Base-by-base conservation (phyloP, 352 stramenopile species). In the Globisporangium ultimum region DNA sequence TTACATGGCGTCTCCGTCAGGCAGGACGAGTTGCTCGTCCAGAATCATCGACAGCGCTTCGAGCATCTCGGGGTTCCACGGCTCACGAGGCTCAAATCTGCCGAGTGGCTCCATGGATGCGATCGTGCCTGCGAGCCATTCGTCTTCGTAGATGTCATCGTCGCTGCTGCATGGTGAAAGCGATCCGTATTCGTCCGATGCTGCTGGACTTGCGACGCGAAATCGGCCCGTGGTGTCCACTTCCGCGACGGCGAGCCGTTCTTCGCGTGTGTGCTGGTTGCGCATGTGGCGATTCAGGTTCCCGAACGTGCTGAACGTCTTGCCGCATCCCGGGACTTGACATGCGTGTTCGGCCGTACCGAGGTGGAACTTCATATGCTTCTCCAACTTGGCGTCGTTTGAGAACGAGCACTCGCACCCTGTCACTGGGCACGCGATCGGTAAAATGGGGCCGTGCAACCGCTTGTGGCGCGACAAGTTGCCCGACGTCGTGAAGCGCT, bases 391-490 rank as follows among this genome's bases (percentile, higher is more conserved):
- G 63, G 77, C 72, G 56, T 61, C 51, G 22, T 64, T 80, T 28
- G 70, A 55, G 43, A 80, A 80, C 22, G 64, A 67, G 60, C 74
- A 73, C 43, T n/a, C 45, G 64, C 71, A 79, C 14, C 68, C 68
- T 0, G 70, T 55, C 7, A 79, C 71, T 11, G 71, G 68, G 15
- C 71, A 79, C 34, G 64, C 36, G 3, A 76, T 65, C 57, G 63
- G 74, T 48, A 78, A 53, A 54, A 75, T 76, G 64, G 62, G 72
- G 6, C 65, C 68, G 36, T 88, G 78, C 0, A 86, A 54, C 10
- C 74, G 73, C 57, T 76, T 81, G 64, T 88, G 78, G 36, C 78
- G 71, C 50, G 76, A 68, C 20, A 88, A 63, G 45, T 88, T 84
- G 4, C 76, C 76, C 0, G 76, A 81, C 4, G 76, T 86, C 34